Conservation (phyloP, 495 filamentous ascomycete genomes). For the Penicillium robsamsonii region DNA sequence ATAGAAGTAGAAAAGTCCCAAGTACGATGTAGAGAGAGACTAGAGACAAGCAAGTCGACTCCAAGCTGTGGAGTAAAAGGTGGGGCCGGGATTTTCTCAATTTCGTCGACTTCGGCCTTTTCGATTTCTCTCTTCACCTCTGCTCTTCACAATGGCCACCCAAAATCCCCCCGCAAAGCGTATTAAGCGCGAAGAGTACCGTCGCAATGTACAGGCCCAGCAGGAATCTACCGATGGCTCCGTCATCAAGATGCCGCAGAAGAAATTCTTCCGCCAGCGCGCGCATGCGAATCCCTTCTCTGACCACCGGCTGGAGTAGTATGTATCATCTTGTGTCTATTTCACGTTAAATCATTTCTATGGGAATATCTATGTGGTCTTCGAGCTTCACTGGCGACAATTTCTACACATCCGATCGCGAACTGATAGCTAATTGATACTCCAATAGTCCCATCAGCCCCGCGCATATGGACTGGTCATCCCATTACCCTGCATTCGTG, state of each 20-base stretch:
- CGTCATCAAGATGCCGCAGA: conserved; percentile 66
- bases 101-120: conserved; percentile 6
- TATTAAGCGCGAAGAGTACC: conserved; percentile 74
- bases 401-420: not conserved
- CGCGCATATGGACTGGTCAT: conserved; percentile 85
- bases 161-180: conserved; percentile 53
- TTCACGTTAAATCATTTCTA: not conserved
- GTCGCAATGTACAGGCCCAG: conserved; percentile 34
- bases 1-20: not conserved
- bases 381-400: not conserved
- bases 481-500: conserved; percentile 74
- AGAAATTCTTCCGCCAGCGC: conserved; percentile 93
- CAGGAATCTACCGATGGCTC: conserved; percentile 29
- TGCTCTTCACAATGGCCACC: not conserved
- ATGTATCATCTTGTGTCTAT: conserved; percentile 28
- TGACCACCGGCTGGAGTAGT: conserved; percentile 88
- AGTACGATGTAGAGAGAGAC: conserved; percentile 8
- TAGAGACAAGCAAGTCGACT: not conserved
- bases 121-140: conserved; percentile 8
- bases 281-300: conserved; percentile 98
- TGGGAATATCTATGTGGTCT: not conserved
- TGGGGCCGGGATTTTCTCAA: conserved; percentile 16
- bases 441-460: conserved; percentile 70
- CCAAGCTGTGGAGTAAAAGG: conserved; percentile 9
- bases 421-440: conserved; percentile 17